A percentile compares a stretch with the other conserved stretches of the same genome.
phyloP scores from a whole-genome alignment of 306 rosid genomes.

The Vigna hirtella region DNA sequence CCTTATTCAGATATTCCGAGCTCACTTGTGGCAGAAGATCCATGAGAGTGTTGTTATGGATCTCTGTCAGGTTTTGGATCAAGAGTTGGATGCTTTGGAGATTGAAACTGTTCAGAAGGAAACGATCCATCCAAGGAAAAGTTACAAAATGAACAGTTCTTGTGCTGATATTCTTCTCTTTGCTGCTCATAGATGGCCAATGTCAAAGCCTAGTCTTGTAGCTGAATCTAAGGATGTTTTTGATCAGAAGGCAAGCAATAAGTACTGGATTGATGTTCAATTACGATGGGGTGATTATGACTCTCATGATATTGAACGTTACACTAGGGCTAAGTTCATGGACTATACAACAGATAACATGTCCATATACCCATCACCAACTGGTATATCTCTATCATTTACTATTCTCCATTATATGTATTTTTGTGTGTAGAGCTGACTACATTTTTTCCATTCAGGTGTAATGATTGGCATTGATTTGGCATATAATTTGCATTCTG shows the following conservation, averaged over 20 bases:
- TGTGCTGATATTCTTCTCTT: slow-evolving; percentile 97
- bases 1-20: slow-evolving; percentile 95
- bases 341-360: slow-evolving; percentile 98
- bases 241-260: slow-evolving; percentile 98
- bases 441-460: slow-evolving; percentile 58
- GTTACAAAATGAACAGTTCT: slow-evolving; percentile 99
- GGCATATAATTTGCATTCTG: slow-evolving; percentile 98
- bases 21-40: slow-evolving; percentile 99
- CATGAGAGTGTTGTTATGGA: slow-evolving; percentile 99
- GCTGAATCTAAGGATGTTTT: slow-evolving; percentile 99
- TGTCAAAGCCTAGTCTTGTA: slow-evolving; percentile 99
- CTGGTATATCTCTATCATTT: slow-evolving; percentile 57
- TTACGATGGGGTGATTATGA: slow-evolving; percentile 99
- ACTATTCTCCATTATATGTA: not conserved
- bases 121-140: slow-evolving; percentile 98
- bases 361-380: slow-evolving; percentile 99
- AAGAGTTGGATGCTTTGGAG: slow-evolving; percentile 98
- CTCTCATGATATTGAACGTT: slow-evolving; percentile 98
- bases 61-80: slow-evolving; percentile 99
- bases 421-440: not conserved
- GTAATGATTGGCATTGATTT: slow-evolving; percentile 98
- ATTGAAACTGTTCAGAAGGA: slow-evolving; percentile 99
- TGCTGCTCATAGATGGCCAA: slow-evolving; percentile 99
- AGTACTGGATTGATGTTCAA: slow-evolving; percentile 98
- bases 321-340: slow-evolving; percentile 98